These are phyloP conservation scores for Ambrosiella cleistominuta DNA, from an alignment of 2,329 filamentous ascomycete genomes.

Conservation along the genomic window DNA sequence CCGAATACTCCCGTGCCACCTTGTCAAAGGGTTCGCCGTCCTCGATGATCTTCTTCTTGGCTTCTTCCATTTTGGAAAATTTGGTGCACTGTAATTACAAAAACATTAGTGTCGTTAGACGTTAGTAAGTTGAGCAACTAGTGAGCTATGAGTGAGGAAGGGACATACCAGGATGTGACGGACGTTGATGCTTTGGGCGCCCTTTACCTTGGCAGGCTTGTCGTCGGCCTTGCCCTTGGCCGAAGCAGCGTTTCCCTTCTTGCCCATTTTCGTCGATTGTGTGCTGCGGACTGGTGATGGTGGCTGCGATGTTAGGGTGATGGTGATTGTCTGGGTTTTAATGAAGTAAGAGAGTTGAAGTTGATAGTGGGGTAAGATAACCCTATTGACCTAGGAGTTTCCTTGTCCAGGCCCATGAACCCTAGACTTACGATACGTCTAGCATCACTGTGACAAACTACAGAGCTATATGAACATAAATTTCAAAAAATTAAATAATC, in stretches of 20 bases:
- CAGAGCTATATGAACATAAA: too few species aligned
- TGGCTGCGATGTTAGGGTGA: not conserved
- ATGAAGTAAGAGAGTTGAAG: too few species aligned
- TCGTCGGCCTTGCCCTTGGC: conserved; percentile 23
- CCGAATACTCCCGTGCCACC: conserved; percentile 53
- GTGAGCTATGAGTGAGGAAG: not conserved
- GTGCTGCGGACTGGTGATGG: not conserved
- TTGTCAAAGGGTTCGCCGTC: conserved; percentile 56
- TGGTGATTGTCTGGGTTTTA: not conserved
- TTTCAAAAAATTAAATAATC: too few species aligned
- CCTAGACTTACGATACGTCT: too few species aligned
- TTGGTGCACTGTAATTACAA: conserved; percentile 43
- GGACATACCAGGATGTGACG: conserved; percentile 45
- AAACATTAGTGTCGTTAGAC: not conserved
- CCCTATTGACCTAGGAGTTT: too few species aligned
- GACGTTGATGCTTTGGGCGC: conserved; percentile 53
- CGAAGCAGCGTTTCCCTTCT: conserved; percentile 10
- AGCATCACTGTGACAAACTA: too few species aligned
- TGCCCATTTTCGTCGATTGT: conserved; percentile 3
- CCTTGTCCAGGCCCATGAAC: too few species aligned
- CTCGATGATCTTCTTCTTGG: conserved; percentile 43
- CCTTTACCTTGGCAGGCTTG: conserved; percentile 31
- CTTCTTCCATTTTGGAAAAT: conserved; percentile 61
- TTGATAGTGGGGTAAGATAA: too few species aligned
- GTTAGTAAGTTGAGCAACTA: not conserved